Conservation (phyloP, 177 flowering plant genomes). For the Vitis hybrid region DNA sequence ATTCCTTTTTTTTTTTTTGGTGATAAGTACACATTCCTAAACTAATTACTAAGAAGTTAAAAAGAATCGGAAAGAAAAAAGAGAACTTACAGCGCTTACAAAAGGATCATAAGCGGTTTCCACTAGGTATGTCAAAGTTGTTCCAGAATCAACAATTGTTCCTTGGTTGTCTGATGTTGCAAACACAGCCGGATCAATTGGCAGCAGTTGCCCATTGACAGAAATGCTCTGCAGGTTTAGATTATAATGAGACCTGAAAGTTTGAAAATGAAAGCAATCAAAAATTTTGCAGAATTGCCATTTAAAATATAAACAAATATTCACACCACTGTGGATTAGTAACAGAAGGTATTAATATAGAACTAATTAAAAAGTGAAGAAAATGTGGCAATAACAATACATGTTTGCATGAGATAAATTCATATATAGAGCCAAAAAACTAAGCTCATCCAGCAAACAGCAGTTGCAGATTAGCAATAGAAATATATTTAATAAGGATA, state of each 20-base stretch:
- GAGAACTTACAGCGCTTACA: constrained; percentile 39
- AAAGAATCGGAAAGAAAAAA: not conserved
- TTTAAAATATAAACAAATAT: no score
- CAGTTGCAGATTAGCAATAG: no score
- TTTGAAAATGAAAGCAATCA: constrained; percentile 15
- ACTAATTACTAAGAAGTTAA: not conserved
- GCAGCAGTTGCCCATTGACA: constrained; percentile 55
- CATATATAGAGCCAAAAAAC: no score
- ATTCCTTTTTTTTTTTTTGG: no score
- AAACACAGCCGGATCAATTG: constrained; percentile 54
- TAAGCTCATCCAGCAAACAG: no score
- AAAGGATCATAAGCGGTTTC: constrained; percentile 64
- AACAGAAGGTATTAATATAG: no score
- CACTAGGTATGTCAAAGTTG: constrained; percentile 71
- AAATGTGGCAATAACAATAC: no score
- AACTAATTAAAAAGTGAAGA: no score
- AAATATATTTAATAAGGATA: no score
- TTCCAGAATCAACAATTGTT: constrained; percentile 72
- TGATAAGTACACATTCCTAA: no score
- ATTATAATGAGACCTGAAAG: constrained; percentile 69
- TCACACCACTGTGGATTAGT: no score
- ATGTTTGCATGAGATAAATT: no score
- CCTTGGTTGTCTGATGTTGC: constrained; percentile 49
- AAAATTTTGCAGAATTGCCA: constrained; percentile 1
- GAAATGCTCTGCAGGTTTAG: constrained; percentile 60